A percentile compares a stretch with the other conserved stretches of the same genome.
These are phyloP conservation scores for Brasilioporus rufonigricans DNA, from an alignment of 768 basidiomycete genomes.

Conservation along the genomic window DNA sequence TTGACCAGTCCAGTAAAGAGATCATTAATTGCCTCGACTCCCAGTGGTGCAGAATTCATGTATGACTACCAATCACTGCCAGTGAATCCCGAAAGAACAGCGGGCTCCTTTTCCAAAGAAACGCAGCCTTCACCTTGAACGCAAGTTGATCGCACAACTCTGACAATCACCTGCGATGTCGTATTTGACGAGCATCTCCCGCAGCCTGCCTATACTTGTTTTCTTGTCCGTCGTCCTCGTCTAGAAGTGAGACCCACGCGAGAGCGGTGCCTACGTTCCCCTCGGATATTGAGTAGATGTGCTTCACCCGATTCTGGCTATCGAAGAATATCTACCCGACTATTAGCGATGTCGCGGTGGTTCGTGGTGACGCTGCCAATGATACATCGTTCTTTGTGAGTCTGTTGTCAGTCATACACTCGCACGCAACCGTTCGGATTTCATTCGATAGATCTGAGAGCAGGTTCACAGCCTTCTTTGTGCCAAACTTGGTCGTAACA, in stretches of 20 bases:
- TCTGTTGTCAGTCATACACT: conserved; percentile 31
- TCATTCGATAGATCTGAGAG: conserved; percentile 32
- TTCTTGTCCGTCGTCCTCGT: conserved; percentile 27
- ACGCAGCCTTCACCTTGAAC: conserved; percentile 32
- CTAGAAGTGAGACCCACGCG: conserved; percentile 29
- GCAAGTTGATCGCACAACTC: conserved; percentile 4
- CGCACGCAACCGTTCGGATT: conserved; percentile 34
- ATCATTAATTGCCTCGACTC: conserved; percentile 16
- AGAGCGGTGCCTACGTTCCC: conserved; percentile 38
- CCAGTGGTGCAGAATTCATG: conserved; percentile 15
- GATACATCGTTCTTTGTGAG: conserved; percentile 27
- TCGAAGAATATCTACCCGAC: conserved; percentile 42
- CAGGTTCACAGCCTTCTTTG: conserved; percentile 29
- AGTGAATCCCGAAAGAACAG: conserved; percentile 33
- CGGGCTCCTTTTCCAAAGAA: conserved; percentile 35
- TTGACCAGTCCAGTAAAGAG: conserved; percentile 29
- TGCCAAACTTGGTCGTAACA: conserved; percentile 31
- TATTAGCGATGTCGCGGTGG: conserved; percentile 9
- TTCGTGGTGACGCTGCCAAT: conserved; percentile 12
- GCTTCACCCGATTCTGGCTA: conserved; percentile 37
- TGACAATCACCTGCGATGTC: conserved; percentile 35
- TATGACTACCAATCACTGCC: conserved; percentile 42
- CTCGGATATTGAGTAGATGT: conserved; percentile 42
- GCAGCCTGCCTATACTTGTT: conserved; percentile 33
- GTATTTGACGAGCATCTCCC: conserved; percentile 44